Conservation (phyloP, 169 alveolate genomes). For the Plasmodium gonderi region DNA sequence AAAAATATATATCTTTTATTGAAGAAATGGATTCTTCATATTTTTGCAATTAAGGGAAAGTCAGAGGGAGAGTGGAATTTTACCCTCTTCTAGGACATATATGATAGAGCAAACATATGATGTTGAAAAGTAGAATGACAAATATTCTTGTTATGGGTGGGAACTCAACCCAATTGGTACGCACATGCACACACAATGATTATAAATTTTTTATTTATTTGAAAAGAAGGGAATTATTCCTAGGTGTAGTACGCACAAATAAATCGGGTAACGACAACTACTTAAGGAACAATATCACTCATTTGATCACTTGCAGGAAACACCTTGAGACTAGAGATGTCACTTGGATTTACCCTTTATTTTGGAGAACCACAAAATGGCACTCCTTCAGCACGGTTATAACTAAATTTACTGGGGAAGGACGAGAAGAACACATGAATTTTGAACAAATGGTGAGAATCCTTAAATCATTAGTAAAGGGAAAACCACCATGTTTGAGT, state of each 20-base stretch:
- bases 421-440: conserved; percentile 4
- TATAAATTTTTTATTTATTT: background rate
- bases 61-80: too few species aligned
- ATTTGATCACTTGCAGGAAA: background rate
- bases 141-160: background rate
- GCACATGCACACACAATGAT: background rate
- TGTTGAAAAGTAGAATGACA: background rate
- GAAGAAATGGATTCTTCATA: background rate
- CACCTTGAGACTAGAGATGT: background rate
- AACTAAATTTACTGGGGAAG: too few species aligned
- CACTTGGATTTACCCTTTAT: background rate
- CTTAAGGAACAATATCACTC: background rate
- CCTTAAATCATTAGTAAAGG: conserved; percentile 16
- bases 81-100: too few species aligned
- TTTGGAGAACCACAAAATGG: background rate
- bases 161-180: background rate
- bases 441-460: conserved; percentile 53
- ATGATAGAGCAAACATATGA: too few species aligned
- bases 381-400: too few species aligned
- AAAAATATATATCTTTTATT: too few species aligned
- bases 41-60: too few species aligned
- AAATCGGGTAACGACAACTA: background rate
- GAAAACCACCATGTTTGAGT: background rate
- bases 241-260: background rate
- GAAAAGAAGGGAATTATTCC: background rate